Base-by-base conservation (phyloP, 2,329 filamentous ascomycete genomes). In the Trichoderma hamatum region DNA sequence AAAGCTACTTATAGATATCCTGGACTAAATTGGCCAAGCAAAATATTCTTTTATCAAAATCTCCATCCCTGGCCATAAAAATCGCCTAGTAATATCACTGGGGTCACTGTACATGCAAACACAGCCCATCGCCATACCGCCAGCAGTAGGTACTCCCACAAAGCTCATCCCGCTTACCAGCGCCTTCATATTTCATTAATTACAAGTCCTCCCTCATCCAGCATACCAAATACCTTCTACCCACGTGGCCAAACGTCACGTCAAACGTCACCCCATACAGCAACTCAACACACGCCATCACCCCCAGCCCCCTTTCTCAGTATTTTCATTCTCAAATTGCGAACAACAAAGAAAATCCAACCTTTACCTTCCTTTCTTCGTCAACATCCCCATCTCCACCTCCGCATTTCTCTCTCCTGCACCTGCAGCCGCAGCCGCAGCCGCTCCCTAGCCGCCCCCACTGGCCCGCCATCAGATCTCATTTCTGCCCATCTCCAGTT, bases 381-480 rank as follows among this genome's bases (percentile, higher is more conserved):
- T 24, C 19, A 46, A 19, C 49, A 14, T 52, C 36, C 19, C 10
- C 54, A 30, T 56, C 43, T 51, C 39, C 59, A 62, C 39, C 59
- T 62, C 59, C 59, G 28, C 59, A 62, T 62, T 24, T 32, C 21
- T 7, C 16, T 13, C 28, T 56, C 26, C 26, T 32, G 26, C 19
- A 43, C 6, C 39, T 14, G 59, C 59, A 62, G 59, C 59, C 59
- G 43, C 59, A 51, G 19, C 59, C 59, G 59, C 59, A 60, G 58
- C 58, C 36, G 39, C 36, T 61, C 21, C 39, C 54, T 49, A 62
- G 59, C 39, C 28, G 43, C 39, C 61, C 46, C 61, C 61, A 64
- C 61, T 24, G 28, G 34, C 10, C 21, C 61, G 24, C 34, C 30
- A 30, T 28, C 60, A 30, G 13, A 16, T 60, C 16, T 46, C 39